phyloP scores from a whole-genome alignment of 345 rosid genomes.

The Stellera chamaejasme region DNA sequence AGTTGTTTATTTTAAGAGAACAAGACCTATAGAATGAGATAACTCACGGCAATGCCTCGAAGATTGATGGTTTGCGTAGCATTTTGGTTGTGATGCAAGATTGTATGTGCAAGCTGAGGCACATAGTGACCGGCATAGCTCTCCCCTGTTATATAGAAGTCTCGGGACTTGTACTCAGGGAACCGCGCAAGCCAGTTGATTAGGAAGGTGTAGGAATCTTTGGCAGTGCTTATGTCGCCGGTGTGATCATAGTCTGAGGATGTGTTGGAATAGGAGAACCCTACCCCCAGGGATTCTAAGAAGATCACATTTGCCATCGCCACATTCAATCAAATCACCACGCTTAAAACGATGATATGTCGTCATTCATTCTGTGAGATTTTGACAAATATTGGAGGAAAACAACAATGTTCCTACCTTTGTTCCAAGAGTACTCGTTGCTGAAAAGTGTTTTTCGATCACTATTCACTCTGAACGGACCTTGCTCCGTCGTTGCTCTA shows the following conservation, averaged over 20 bases:
- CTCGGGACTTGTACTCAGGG: constrained; percentile 23
- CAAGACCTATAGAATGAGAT: neutral
- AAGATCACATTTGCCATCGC: constrained; percentile 38
- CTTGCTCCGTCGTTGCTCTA: constrained; percentile 17
- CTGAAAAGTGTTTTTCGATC: constrained; percentile 7
- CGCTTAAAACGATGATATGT: too few relatives aligned
- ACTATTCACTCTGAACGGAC: constrained; percentile 9
- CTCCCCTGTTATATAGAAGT: constrained; percentile 30
- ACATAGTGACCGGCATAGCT: constrained; percentile 23
- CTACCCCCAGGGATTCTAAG: constrained; percentile 46
- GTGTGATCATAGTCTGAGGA: constrained; percentile 25
- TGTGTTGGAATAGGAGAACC: constrained; percentile 41
- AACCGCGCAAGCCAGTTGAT: constrained; percentile 25
- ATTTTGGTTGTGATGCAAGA: constrained; percentile 19
- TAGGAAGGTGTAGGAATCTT: constrained; percentile 27
- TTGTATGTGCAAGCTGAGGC: constrained; percentile 6
- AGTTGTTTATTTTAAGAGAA: neutral
- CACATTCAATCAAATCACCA: neutral
- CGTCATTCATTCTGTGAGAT: too few relatives aligned
- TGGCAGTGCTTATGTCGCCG: constrained; percentile 29
- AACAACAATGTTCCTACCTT: neutral
- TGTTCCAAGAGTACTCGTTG: constrained; percentile 9
- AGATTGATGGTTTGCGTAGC: constrained; percentile 22
- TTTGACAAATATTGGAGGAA: too few relatives aligned
- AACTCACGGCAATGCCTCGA: constrained; percentile 23